Percentiles rank a stretch among this genome's conserved stretches.
These are phyloP conservation scores for Gaeumannomyces tritici DNA, from an alignment of 2,329 filamentous ascomycete genomes.

Conservation along the genomic window DNA sequence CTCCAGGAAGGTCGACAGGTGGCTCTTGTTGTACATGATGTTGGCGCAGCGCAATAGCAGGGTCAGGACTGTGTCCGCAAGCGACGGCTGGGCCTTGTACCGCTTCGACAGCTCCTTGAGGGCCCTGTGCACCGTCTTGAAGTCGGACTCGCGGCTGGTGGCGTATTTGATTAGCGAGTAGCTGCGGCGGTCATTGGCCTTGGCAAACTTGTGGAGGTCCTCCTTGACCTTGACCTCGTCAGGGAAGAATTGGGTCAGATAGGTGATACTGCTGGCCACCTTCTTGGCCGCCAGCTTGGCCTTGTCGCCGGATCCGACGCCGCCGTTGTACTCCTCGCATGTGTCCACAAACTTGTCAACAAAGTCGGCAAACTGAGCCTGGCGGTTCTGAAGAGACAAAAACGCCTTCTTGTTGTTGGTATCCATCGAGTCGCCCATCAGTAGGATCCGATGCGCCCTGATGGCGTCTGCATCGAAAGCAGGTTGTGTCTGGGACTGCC, in stretches of 20 bases:
- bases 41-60: conserved; percentile 76
- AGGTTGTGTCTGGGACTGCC: conserved; percentile 27
- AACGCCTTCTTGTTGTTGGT: conserved; percentile 75
- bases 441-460: conserved; percentile 72
- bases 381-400: conserved; percentile 73
- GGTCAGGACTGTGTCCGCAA: conserved; percentile 62
- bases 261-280: conserved; percentile 63
- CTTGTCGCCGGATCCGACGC: conserved; percentile 60
- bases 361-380: conserved; percentile 63
- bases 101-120: conserved; percentile 84
- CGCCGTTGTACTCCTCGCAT: conserved; percentile 88
- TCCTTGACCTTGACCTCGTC: conserved; percentile 62
- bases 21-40: conserved; percentile 88
- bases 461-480: conserved; percentile 61
- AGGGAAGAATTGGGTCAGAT: conserved; percentile 65
- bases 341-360: conserved; percentile 67
- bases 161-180: conserved; percentile 86
- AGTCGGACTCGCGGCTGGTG: conserved; percentile 78
- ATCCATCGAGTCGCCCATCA: conserved; percentile 72
- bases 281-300: conserved; percentile 60
- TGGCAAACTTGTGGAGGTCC: conserved; percentile 85
- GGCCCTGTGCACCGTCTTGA: conserved; percentile 80
- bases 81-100: conserved; percentile 54
- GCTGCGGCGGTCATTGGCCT: conserved; percentile 77
- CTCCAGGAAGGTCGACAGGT: conserved; percentile 82